Evolutionary conservation across 139 green algal species (phyloP).

Genomic region (Chlamydomonas schloesseri): DNA sequence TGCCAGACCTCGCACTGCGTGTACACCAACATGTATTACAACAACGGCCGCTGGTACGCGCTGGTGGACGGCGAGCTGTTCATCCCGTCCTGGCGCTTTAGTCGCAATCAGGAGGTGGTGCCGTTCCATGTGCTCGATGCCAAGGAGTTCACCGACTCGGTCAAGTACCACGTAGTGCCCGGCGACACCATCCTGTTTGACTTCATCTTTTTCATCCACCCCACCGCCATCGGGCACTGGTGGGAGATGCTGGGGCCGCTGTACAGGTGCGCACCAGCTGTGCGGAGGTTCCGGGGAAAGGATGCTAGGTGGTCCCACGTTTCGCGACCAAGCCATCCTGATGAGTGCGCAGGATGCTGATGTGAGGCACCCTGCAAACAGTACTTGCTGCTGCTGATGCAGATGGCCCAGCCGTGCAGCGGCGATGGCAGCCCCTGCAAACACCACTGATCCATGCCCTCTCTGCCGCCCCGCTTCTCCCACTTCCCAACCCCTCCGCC

Average conservation of each 20-base stretch:
- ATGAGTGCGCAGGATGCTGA: too few relatives aligned
- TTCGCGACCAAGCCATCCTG: too few relatives aligned
- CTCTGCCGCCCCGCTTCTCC: too few relatives aligned
- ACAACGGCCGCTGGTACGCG: constrained; percentile 79
- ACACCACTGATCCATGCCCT: too few relatives aligned
- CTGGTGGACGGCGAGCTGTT: constrained; percentile 73
- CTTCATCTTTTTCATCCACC: constrained; percentile 90
- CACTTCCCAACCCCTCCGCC: background rate
- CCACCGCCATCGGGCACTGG: constrained; percentile 92
- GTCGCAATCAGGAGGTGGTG: constrained; percentile 69
- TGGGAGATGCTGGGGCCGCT: constrained; percentile 90
- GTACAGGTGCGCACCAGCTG: constrained; percentile 50
- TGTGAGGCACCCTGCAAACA: too few relatives aligned
- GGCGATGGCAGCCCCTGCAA: too few relatives aligned
- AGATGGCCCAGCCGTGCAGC: too few relatives aligned
- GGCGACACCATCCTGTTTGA: constrained; percentile 90
- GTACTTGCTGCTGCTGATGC: too few relatives aligned
- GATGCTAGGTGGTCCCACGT: too few relatives aligned
- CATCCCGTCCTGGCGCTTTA: constrained; percentile 63
- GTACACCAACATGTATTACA: constrained; percentile 79
- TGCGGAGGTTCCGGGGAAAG: too few relatives aligned
- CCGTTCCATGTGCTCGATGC: constrained; percentile 62
- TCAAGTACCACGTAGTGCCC: constrained; percentile 62
- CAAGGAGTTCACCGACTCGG: constrained; percentile 39
- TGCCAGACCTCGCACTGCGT: constrained; percentile 54